Evolutionary conservation across 2,329 filamentous ascomycete species (phyloP).

Genomic region (Lasiodiplodia theobromae): DNA sequence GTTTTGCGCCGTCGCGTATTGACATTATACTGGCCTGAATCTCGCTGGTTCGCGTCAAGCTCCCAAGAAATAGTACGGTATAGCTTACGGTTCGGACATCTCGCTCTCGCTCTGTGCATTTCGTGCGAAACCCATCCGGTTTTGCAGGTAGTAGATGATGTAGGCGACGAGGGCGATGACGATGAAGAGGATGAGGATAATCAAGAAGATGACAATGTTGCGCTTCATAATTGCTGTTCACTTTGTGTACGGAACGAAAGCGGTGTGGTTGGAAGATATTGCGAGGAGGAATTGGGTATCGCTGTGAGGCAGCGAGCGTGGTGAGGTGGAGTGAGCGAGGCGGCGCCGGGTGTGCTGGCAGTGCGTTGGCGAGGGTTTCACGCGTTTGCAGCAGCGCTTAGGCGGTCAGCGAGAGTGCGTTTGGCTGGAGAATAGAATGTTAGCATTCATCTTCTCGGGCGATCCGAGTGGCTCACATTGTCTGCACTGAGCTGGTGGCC

Average conservation of each 20-base stretch:
- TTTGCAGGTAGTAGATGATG: conserved; percentile 58
- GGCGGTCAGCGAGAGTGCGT: background rate
- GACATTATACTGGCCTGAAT: background rate
- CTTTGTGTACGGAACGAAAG: background rate
- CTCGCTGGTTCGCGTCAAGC: too few relatives aligned
- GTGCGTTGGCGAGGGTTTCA: conserved; percentile 1
- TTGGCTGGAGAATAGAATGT: background rate
- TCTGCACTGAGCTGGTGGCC: background rate
- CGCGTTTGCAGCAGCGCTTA: background rate
- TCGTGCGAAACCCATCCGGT: conserved; percentile 41
- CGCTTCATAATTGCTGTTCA: conserved; percentile 51
- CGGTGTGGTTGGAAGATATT: background rate
- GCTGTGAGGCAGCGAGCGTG: too few relatives aligned
- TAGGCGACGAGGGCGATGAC: conserved; percentile 58
- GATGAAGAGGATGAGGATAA: conserved; percentile 61
- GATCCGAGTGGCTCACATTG: background rate
- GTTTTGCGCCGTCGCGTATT: background rate
- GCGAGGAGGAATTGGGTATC: background rate
- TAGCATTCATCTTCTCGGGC: background rate
- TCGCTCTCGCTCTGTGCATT: conserved; percentile 39
- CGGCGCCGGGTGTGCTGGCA: conserved; percentile 16
- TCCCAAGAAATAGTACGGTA: too few relatives aligned
- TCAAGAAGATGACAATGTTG: conserved; percentile 61
- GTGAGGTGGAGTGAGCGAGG: background rate
- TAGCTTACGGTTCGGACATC: conserved; percentile 38